Percentiles rank a stretch among this genome's conserved stretches.
These are phyloP conservation scores for Clonostachys chloroleuca DNA, from an alignment of 2,329 filamentous ascomycete species.

Conservation along the genomic window DNA sequence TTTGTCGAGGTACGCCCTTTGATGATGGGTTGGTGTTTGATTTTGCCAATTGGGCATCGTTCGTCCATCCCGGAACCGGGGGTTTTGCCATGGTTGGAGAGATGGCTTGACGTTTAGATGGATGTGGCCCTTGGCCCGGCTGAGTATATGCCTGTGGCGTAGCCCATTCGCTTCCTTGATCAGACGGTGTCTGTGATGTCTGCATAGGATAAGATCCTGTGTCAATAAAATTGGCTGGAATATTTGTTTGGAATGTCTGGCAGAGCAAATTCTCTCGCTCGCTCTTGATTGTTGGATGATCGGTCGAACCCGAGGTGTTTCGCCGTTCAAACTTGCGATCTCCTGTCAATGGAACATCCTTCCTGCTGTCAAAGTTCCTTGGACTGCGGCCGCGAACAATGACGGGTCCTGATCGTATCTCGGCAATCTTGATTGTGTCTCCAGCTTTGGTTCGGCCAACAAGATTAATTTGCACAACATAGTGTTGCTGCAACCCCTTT, in stretches of 20 bases:
- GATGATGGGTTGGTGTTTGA: not conserved
- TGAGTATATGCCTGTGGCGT: constrained; percentile 29
- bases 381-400: constrained; percentile 92
- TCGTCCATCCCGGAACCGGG: constrained; percentile 6
- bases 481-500: constrained; percentile 94
- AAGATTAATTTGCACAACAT: constrained; percentile 81
- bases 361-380: constrained; percentile 87
- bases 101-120: constrained; percentile 47
- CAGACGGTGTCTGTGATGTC: constrained; percentile 12
- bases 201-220: not conserved
- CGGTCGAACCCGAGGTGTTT: constrained; percentile 26
- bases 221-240: not conserved
- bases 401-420: constrained; percentile 87
- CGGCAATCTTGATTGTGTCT: constrained; percentile 70
- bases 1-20: constrained; percentile 14
- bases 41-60: not conserved
- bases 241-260: constrained; percentile 11
- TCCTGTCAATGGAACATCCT: constrained; percentile 71
- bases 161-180: constrained; percentile 40
- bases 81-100: constrained; percentile 44
- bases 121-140: constrained; percentile 34
- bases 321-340: constrained; percentile 43
- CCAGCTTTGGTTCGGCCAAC: constrained; percentile 67
- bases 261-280: constrained; percentile 21
- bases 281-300: constrained; percentile 21